Conservation (phyloP, 495 filamentous ascomycete genomes). For the Hypoxylon lenormandii region DNA sequence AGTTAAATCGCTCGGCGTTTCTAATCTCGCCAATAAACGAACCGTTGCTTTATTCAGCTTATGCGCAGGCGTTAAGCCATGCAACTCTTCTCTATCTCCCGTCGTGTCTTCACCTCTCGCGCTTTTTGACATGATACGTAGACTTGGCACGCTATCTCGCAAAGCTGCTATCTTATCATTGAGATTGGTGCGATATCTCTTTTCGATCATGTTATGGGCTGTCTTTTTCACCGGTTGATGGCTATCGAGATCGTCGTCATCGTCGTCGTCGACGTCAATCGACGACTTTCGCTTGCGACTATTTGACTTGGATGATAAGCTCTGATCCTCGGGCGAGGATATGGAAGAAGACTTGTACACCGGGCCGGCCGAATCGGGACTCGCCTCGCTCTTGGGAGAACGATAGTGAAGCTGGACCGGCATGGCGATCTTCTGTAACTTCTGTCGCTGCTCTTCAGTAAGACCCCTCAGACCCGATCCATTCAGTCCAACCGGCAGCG, state of each 20-base stretch:
- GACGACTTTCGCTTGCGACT: slow-evolving; percentile 74
- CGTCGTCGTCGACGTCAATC: slow-evolving; percentile 62
- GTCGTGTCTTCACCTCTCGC: slow-evolving; percentile 73
- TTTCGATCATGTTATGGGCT: slow-evolving; percentile 97
- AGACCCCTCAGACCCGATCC: slow-evolving; percentile 27
- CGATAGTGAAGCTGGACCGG: slow-evolving; percentile 66
- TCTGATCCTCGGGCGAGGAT: slow-evolving; percentile 61
- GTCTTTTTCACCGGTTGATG: slow-evolving; percentile 90
- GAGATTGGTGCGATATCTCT: slow-evolving; percentile 92
- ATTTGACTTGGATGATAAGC: slow-evolving; percentile 60
- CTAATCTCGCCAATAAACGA: slow-evolving; percentile 38
- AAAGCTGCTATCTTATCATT: slow-evolving; percentile 96
- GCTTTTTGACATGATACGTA: slow-evolving; percentile 79
- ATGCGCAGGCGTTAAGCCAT: slow-evolving; percentile 80
- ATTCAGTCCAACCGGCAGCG: slow-evolving; percentile 36
- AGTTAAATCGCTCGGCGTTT: slow-evolving; percentile 3
- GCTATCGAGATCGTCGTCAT: slow-evolving; percentile 65
- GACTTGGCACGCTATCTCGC: slow-evolving; percentile 86
- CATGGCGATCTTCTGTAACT: slow-evolving; percentile 68
- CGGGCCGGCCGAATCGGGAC: slow-evolving; percentile 60
- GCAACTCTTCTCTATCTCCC: slow-evolving; percentile 79
- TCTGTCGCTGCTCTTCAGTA: slow-evolving; percentile 66
- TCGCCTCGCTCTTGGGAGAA: slow-evolving; percentile 65
- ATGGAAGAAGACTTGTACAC: slow-evolving; percentile 56
- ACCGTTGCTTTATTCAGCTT: slow-evolving; percentile 97